Conservation (phyloP, 257 asterid genomes). For the Scutellaria minor region DNA sequence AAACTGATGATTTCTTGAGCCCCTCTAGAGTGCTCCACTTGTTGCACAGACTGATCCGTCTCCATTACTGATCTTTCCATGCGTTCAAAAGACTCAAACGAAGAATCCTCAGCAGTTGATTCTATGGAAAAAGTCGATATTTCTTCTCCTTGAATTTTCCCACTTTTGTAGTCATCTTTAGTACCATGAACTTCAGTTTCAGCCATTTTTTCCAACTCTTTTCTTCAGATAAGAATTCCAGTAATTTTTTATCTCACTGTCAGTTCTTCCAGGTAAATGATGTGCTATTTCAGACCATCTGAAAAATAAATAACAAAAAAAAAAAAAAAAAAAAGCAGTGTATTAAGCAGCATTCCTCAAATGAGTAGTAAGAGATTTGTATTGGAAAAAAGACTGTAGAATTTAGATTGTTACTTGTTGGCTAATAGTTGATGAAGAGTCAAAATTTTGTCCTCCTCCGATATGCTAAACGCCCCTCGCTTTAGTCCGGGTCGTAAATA, state of each 20-base stretch:
- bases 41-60: conserved; percentile 39
- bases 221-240: conserved; percentile 83
- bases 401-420: conserved; percentile 80
- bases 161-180: not conserved
- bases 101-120: conserved; percentile 33
- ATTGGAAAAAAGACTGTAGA: not conserved
- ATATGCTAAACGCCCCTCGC: conserved; percentile 57
- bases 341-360: not conserved
- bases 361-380: not conserved
- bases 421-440: conserved; percentile 74
- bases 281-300: conserved; percentile 86
- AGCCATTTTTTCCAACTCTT: conserved; percentile 42
- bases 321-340: not conserved
- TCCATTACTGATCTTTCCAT: conserved; percentile 32
- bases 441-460: conserved; percentile 63
- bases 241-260: conserved; percentile 70
- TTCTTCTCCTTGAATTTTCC: conserved; percentile 16
- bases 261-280: conserved; percentile 79
- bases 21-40: not conserved
- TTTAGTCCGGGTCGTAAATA: conserved; percentile 83
- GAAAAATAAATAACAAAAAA: not conserved
- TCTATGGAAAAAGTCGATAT: conserved; percentile 29
- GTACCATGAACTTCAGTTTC: conserved; percentile 27
- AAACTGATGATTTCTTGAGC: conserved; percentile 35
- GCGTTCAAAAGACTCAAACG: conserved; percentile 40